Base-by-base conservation (phyloP, 352 stramenopile species). In the Globisporangium emineosum region DNA sequence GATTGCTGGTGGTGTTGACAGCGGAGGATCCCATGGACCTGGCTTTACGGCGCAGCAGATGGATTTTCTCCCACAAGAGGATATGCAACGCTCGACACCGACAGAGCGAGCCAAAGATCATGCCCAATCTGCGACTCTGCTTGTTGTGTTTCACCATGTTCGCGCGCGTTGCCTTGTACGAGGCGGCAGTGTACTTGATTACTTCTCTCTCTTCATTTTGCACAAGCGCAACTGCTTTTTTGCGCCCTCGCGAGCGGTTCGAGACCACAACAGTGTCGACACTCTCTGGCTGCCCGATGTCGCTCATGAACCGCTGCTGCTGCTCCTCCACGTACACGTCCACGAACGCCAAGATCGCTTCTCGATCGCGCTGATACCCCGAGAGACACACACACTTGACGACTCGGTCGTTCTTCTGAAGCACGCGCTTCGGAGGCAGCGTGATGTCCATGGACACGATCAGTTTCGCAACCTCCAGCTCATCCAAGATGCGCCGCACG, bases 81-180 rank as follows among this genome's bases (percentile, higher is more conserved):
- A 92, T 42, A 49, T 94, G 86, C 30, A 94, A 75, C 3, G 72
- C 70, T 21, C 75, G 78, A 56, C 77, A 89, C 17, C 86, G 85
- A 53, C 84, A 91, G 63, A 93, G 68, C 45, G 86, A 80, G 0
- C 86, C 86, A 27, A 90, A 89, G 66, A 83, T 83, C 70, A 86
- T 88, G 9, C 86, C 86, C 12, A 94, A 70, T 17, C 76, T 70
- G n/a, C 83, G 80, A 23, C 72, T 78, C 75, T 94, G 86, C 62
- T 90, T 90, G 60, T 83, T 76, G 2, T 88, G 64, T 47, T 80
- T 83, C 5, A 71, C 72, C 25, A 90, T 59, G 19, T 87, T 72
- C 59, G 86, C 65, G 5, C 84, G 81, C 23, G 81, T 78, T 13
- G 80, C 37, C 60, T 90, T 90, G 68, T 90, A 93, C 37, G 82